Conservation (phyloP, 2,329 filamentous ascomycete species). For the Hypocreales sp. region DNA sequence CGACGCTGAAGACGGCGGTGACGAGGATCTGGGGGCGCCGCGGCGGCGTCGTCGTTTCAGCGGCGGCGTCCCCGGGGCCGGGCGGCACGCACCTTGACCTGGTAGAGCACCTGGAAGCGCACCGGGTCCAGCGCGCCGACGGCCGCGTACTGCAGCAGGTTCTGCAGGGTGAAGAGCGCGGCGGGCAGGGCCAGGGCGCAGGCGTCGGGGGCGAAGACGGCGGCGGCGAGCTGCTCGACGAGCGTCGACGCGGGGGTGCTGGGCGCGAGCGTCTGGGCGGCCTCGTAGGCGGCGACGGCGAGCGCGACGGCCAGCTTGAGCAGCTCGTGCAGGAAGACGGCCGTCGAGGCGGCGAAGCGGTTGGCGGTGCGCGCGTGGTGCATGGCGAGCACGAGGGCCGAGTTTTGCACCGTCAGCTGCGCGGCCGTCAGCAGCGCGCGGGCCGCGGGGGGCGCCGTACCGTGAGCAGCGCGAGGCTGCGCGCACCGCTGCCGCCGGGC, state of each 20-base stretch:
- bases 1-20: constrained; percentile 73
- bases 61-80: too few relatives aligned
- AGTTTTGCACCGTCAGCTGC: constrained; percentile 63
- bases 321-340: constrained; percentile 85
- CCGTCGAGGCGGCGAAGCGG: constrained; percentile 85
- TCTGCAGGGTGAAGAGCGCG: constrained; percentile 77
- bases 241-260: constrained; percentile 68
- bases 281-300: constrained; percentile 76
- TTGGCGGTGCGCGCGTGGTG: constrained; percentile 95
- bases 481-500: too few relatives aligned
- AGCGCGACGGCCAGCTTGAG: constrained; percentile 79
- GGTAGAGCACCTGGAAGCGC: constrained; percentile 85
- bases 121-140: constrained; percentile 84
- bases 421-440: constrained; percentile 4
- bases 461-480: constrained; percentile 10
- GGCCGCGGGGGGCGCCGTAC: constrained; percentile 5
- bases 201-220: constrained; percentile 77
- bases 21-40: constrained; percentile 49
- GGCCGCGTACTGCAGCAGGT: constrained; percentile 84
- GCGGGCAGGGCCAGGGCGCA: constrained; percentile 93
- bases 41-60: neutral
- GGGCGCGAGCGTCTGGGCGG: constrained; percentile 60
- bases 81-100: constrained; percentile 56
- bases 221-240: constrained; percentile 62
- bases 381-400: constrained; percentile 66